A percentile compares a stretch with the other conserved stretches of the same genome.
These are phyloP conservation scores for Cicer arietinum DNA, from an alignment of 306 rosid species.

Conservation along the genomic window DNA sequence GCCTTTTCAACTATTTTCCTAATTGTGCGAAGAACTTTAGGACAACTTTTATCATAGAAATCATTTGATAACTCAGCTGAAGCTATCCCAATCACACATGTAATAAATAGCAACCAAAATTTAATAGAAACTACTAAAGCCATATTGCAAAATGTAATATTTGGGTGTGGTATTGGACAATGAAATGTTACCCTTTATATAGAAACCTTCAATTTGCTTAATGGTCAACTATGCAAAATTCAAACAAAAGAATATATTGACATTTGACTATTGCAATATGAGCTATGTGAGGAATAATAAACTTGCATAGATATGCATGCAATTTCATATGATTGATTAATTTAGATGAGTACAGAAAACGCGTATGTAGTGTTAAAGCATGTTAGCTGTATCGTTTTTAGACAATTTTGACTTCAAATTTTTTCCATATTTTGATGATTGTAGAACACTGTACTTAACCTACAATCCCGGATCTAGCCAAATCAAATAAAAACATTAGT, in stretches of 20 bases:
- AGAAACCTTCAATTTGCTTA: slow-evolving; percentile 36
- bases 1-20: slow-evolving; percentile 26
- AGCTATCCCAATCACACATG: slow-evolving; percentile 40
- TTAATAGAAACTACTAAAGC: neutral
- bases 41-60: slow-evolving; percentile 37
- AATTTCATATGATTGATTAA: slow-evolving; percentile 10
- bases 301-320: neutral
- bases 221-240: slow-evolving; percentile 41
- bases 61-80: slow-evolving; percentile 49
- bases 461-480: slow-evolving; percentile 22
- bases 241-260: neutral
- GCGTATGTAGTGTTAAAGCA: neutral
- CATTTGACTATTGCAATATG: slow-evolving; percentile 38
- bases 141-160: slow-evolving; percentile 28
- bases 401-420: slow-evolving; percentile 31
- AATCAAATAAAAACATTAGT: neutral
- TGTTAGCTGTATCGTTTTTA: slow-evolving; percentile 41
- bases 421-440: slow-evolving; percentile 19
- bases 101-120: slow-evolving; percentile 12
- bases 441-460: slow-evolving; percentile 34
- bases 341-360: slow-evolving; percentile 12
- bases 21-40: slow-evolving; percentile 30
- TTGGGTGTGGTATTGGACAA: slow-evolving; percentile 15
- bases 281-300: neutral
- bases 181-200: slow-evolving; percentile 32